phyloP scores from a whole-genome alignment of 2,329 filamentous ascomycete species.

The Coniochaeta ligniaria region DNA sequence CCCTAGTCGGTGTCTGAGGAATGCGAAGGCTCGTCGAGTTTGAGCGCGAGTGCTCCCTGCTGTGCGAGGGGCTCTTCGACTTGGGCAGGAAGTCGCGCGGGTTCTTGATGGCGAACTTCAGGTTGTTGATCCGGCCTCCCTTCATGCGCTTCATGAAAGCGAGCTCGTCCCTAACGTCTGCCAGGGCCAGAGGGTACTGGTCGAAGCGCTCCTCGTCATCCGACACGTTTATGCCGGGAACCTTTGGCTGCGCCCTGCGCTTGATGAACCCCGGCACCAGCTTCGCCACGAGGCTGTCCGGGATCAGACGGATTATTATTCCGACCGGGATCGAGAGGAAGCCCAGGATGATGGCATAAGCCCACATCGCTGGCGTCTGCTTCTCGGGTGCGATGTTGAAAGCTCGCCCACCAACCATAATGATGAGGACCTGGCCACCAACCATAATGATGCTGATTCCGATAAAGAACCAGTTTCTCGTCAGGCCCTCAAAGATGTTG shows the following conservation, averaged over 20 bases:
- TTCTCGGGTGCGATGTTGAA: conserved; percentile 61
- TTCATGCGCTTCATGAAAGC: conserved; percentile 74
- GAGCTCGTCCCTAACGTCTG: conserved; percentile 73
- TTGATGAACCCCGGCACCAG: conserved; percentile 48
- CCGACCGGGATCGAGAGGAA: conserved; percentile 81
- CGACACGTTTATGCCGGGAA: conserved; percentile 52
- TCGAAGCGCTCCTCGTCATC: conserved; percentile 57
- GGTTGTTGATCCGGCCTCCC: conserved; percentile 72
- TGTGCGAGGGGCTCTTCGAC: conserved; percentile 57
- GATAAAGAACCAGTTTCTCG: conserved; percentile 82
- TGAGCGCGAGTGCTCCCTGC: conserved; percentile 55
- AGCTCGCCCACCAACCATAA: conserved; percentile 75
- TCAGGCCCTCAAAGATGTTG: conserved; percentile 89
- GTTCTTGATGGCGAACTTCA: conserved; percentile 72
- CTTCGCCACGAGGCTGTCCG: conserved; percentile 57
- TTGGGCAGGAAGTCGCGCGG: conserved; percentile 62
- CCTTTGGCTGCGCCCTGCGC: conserved; percentile 32
- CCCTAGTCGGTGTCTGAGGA: conserved; percentile 56
- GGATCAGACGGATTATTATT: conserved; percentile 72
- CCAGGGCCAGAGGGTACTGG: conserved; percentile 63
- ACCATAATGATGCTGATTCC: conserved; percentile 81
- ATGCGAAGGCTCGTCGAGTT: conserved; percentile 45
- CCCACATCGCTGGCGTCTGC: conserved; percentile 76
- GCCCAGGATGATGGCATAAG: conserved; percentile 75
- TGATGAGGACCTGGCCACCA: conserved; percentile 81